Conservation (phyloP, 164 flowering plant genomes). For the Magnolia officinalis region DNA sequence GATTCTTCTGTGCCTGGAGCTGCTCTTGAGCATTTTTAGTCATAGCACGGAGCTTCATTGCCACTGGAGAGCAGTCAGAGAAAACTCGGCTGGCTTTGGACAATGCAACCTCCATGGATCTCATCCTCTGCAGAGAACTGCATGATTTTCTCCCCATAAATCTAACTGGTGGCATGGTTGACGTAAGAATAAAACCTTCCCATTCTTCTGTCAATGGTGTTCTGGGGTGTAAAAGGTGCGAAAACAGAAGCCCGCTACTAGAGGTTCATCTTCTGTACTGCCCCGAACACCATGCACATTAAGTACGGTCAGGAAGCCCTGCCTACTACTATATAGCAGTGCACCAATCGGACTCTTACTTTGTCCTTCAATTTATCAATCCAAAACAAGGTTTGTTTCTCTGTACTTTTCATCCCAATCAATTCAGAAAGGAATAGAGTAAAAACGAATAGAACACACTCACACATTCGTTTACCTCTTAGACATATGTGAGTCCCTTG, state of each 20-base stretch:
- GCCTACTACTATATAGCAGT: no score
- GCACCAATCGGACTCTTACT: no score
- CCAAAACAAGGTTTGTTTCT: background rate
- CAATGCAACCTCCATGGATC: constrained; percentile 64
- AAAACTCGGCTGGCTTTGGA: constrained; percentile 56
- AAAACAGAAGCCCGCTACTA: no score
- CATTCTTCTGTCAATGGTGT: no score
- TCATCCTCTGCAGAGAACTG: constrained; percentile 80
- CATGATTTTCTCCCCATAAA: constrained; percentile 8
- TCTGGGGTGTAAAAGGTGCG: no score
- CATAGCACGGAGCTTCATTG: constrained; percentile 76
- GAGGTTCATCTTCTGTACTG: background rate
- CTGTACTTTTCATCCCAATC: background rate
- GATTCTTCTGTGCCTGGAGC: constrained; percentile 53
- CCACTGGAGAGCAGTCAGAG: constrained; percentile 69
- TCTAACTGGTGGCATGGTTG: background rate
- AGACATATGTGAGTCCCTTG: constrained; percentile 69
- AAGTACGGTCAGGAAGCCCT: no score
- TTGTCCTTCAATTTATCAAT: constrained; percentile 1
- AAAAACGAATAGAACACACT: background rate
- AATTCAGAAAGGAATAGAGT: background rate
- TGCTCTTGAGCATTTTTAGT: constrained; percentile 72
- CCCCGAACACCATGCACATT: background rate
- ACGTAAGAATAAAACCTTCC: no score
- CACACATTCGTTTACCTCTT: constrained; percentile 47